Percentiles rank a stretch among this genome's conserved stretches.
Evolutionary conservation across 306 rosid genomes (phyloP).

Genomic region (Prunus mongolica): DNA sequence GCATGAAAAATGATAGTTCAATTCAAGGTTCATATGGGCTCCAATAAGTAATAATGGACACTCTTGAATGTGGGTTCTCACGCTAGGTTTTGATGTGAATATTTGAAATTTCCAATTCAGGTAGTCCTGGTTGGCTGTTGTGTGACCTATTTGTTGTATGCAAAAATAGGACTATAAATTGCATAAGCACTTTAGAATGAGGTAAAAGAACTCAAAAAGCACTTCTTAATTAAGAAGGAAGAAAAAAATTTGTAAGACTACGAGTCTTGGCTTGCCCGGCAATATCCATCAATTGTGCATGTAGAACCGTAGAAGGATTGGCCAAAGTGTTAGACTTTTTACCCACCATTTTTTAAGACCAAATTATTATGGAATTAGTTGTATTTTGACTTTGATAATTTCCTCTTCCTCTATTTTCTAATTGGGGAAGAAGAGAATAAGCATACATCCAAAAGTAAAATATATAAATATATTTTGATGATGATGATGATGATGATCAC

Average conservation of each 20-base stretch:
- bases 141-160: background rate
- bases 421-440: background rate
- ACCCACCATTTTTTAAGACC: background rate
- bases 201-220: background rate
- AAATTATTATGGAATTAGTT: constrained; percentile 5
- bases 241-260: background rate
- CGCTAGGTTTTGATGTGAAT: background rate
- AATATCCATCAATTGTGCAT: background rate
- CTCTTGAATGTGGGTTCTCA: background rate
- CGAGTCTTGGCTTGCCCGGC: constrained; percentile 3
- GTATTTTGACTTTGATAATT: background rate
- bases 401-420: background rate
- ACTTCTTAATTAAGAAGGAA: background rate
- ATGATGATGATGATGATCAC: background rate
- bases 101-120: background rate
- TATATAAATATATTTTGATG: background rate
- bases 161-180: background rate
- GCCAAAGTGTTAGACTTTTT: background rate
- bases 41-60: background rate
- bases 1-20: background rate
- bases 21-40: background rate
- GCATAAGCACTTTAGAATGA: background rate
- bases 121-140: background rate
- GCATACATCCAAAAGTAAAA: background rate
- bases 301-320: constrained; percentile 1